A percentile compares a stretch with the other conserved stretches of the same genome.
phyloP scores from a whole-genome alignment of 805 yeast genomes.

The Zygoascus flipseniorum region DNA sequence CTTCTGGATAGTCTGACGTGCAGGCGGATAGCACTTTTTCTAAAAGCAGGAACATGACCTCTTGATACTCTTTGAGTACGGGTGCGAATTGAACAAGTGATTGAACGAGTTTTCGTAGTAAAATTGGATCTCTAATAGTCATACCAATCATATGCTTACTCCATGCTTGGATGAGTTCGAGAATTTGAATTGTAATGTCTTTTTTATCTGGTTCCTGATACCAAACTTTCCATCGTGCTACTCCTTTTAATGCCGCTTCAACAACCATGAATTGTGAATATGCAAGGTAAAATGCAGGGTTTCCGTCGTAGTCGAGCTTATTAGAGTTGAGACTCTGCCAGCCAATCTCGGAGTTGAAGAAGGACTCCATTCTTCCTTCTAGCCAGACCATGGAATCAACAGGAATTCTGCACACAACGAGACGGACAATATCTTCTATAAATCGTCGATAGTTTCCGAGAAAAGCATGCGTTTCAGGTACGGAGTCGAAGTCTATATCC shows the following conservation, averaged over 20 bases:
- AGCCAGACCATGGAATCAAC: conserved; percentile 77
- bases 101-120: conserved; percentile 79
- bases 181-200: conserved; percentile 42
- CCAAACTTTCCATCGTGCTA: conserved; percentile 95
- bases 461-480: conserved; percentile 69
- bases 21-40: conserved; percentile 82
- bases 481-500: conserved; percentile 82
- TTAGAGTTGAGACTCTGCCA: conserved; percentile 43
- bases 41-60: conserved; percentile 69
- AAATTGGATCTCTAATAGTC: conserved; percentile 68
- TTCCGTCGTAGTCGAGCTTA: conserved; percentile 43
- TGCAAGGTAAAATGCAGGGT: conserved; percentile 61
- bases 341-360: conserved; percentile 62
- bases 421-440: conserved; percentile 83
- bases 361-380: conserved; percentile 58
- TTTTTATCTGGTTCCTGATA: conserved; percentile 53
- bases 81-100: conserved; percentile 93
- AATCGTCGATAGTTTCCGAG: conserved; percentile 72
- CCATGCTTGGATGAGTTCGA: conserved; percentile 60
- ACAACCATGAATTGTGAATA: conserved; percentile 76
- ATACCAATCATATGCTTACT: conserved; percentile 50
- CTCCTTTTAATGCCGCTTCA: conserved; percentile 85
- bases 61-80: conserved; percentile 58
- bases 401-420: conserved; percentile 79
- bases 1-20: conserved; percentile 53